These are phyloP conservation scores for Lentinula sp. DNA, from an alignment of 768 basidiomycete genomes.

Conservation along the genomic window DNA sequence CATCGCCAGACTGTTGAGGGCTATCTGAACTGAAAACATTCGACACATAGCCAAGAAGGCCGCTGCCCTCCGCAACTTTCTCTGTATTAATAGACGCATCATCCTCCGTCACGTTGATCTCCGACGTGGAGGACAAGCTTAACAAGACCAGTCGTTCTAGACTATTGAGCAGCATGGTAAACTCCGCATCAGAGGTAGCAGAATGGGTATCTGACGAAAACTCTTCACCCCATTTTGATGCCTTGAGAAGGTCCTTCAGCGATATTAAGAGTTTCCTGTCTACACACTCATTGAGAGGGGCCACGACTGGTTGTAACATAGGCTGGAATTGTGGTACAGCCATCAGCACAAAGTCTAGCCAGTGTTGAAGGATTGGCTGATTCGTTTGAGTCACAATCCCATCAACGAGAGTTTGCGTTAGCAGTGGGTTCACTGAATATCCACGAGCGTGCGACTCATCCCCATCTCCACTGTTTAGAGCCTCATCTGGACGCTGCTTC, in stretches of 20 bases:
- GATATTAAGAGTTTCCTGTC: conserved; percentile 60
- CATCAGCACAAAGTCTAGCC: conserved; percentile 95
- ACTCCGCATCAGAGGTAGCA: conserved; percentile 69
- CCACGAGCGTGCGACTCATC: conserved; percentile 10
- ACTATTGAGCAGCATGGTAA: conserved; percentile 77
- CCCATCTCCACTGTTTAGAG: neutral
- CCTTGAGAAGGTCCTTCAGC: conserved; percentile 47
- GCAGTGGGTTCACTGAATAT: conserved; percentile 60
- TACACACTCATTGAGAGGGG: conserved; percentile 75
- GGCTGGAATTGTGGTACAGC: conserved; percentile 83
- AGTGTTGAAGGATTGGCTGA: conserved; percentile 83
- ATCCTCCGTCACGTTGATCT: conserved; percentile 46
- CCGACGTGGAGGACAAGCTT: conserved; percentile 55
- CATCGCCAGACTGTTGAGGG: conserved; percentile 36
- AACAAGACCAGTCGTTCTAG: conserved; percentile 78
- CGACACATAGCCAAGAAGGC: conserved; percentile 85
- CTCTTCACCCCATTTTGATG: conserved; percentile 28
- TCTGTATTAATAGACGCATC: conserved; percentile 51
- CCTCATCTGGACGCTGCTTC: conserved; percentile 1
- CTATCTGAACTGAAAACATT: conserved; percentile 84
- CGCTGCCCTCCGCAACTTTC: conserved; percentile 44
- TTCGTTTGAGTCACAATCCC: conserved; percentile 68
- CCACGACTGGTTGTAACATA: conserved; percentile 55
- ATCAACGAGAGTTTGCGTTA: conserved; percentile 75
- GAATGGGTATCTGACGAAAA: conserved; percentile 38